phyloP scores from a whole-genome alignment of 2,329 filamentous ascomycete genomes.

The Epicoccum nigrum region DNA sequence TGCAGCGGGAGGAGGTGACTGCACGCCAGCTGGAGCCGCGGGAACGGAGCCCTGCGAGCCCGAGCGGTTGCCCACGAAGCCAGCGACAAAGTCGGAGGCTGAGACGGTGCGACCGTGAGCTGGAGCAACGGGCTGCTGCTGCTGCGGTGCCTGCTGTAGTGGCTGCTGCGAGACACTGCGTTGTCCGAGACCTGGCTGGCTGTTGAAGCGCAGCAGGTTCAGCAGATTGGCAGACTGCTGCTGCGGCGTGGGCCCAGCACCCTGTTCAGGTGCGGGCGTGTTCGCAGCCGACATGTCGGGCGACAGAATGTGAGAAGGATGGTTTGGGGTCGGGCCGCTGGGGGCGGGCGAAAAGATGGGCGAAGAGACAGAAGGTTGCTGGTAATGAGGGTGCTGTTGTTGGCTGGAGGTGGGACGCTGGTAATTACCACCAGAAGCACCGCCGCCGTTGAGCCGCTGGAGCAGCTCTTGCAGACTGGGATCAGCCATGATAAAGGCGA shows the following conservation, averaged over 20 bases:
- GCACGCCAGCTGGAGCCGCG: conserved; percentile 34
- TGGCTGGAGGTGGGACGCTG: conserved; percentile 28
- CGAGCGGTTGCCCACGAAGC: conserved; percentile 58
- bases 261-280: conserved; percentile 49
- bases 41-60: conserved; percentile 40
- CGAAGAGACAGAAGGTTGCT: conserved; percentile 64
- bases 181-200: conserved; percentile 46
- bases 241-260: conserved; percentile 41
- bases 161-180: conserved; percentile 40
- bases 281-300: conserved; percentile 58
- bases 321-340: conserved; percentile 60
- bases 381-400: conserved; percentile 49
- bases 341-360: conserved; percentile 63
- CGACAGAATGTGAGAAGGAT: conserved; percentile 64
- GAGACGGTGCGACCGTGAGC: conserved; percentile 53
- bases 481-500: conserved; percentile 48
- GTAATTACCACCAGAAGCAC: conserved; percentile 30
- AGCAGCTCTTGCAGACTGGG: conserved; percentile 54
- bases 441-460: conserved; percentile 49
- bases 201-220: conserved; percentile 68
- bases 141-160: conserved; percentile 18
- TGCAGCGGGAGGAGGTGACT: conserved; percentile 36
- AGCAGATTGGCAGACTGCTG: conserved; percentile 62
- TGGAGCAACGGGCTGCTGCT: conserved; percentile 21
- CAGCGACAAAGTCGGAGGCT: conserved; percentile 63